A percentile compares a stretch with the other conserved stretches of the same genome.
These are phyloP conservation scores for Incumbomyces delicatus DNA, from an alignment of 2,329 filamentous ascomycete species.

Conservation along the genomic window DNA sequence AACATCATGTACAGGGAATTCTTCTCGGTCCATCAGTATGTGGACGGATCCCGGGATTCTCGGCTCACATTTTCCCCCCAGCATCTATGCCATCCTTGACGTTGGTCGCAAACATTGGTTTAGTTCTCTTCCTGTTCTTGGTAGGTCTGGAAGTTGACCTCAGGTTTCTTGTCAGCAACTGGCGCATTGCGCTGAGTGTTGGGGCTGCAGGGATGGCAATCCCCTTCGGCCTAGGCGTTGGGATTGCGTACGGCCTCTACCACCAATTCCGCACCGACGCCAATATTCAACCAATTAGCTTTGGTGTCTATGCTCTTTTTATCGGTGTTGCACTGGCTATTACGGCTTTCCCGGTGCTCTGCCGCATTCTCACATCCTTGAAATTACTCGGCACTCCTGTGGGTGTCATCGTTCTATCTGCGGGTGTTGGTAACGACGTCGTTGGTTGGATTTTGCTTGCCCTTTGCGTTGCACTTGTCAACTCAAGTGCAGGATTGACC, in stretches of 20 bases:
- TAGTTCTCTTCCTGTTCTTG: conserved; percentile 78
- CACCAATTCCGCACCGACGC: conserved; percentile 56
- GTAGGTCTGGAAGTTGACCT: conserved; percentile 82
- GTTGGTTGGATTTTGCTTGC: conserved; percentile 86
- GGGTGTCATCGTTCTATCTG: conserved; percentile 78
- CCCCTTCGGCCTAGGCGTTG: conserved; percentile 73
- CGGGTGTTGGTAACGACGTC: conserved; percentile 87
- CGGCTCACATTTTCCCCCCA: conserved; percentile 63
- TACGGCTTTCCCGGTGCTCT: conserved; percentile 81
- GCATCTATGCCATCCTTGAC: conserved; percentile 65
- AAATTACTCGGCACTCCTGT: conserved; percentile 76
- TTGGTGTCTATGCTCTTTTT: conserved; percentile 61
- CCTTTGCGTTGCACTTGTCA: conserved; percentile 85
- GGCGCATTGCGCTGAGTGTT: conserved; percentile 68
- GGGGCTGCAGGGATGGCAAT: conserved; percentile 69
- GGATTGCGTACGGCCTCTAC: conserved; percentile 72
- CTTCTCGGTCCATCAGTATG: conserved; percentile 79
- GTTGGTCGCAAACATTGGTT: conserved; percentile 71
- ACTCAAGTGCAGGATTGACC: conserved; percentile 70
- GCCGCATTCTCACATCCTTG: conserved; percentile 83
- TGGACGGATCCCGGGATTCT: conserved; percentile 74
- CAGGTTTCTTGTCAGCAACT: conserved; percentile 66
- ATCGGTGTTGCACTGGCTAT: conserved; percentile 91
- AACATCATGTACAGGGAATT: conserved; percentile 39
- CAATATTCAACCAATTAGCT: conserved; percentile 47